Evolutionary conservation across 1,284 basidiomycete species (phyloP), one percentile per base, ranked within the genome.

Genomic region (Tilletiopsis washingtonensis): DNA sequence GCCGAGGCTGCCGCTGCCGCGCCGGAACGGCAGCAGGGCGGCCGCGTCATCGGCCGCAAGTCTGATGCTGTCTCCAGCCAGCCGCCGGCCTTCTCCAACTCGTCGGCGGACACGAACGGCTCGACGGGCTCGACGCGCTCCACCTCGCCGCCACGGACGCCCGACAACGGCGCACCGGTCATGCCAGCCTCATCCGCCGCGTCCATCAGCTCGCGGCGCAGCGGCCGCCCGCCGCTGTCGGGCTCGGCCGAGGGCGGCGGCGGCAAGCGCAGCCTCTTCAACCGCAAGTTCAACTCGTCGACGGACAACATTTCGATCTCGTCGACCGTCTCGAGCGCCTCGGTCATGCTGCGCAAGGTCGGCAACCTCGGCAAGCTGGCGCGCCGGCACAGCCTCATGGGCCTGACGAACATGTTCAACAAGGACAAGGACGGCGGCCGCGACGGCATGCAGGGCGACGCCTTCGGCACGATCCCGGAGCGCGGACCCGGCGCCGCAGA

Each of bases 261-360:
- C 15, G 54, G 54, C 44, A 67, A 65, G 49, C 60, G 69, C 81
- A 85, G 44, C 38, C 74, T 93, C 57, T 91, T 98, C 80, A 93
- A 91, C 75, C 84, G 86, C 59, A 84, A 86, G 61, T 77, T 90
- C 67, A 97, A 98, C 74, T 84, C 86, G 43, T 90, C 86, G 50
- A 94, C 91, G 40, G 91, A 98, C 75, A 98, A 98, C 75, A 93
- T 98, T 57, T 94, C 90, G 27, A 82, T 98, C 45, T 61, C 86
- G 26, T 93, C 88, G n/a, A 96, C 93, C 39, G 91, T 96, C 62
- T 89, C 86, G 56, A 90, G 87, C 48, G 93, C 91, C 6, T 90
- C 86, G 51, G 86, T 97, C 74, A 94, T 98, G 83, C 93, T 98
- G 66, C 83, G 93, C 64, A 97, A 94, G 77, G 83, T 98, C 45